These are phyloP conservation scores for Candida corydali DNA, from an alignment of 805 yeast genomes.

Conservation along the genomic window DNA sequence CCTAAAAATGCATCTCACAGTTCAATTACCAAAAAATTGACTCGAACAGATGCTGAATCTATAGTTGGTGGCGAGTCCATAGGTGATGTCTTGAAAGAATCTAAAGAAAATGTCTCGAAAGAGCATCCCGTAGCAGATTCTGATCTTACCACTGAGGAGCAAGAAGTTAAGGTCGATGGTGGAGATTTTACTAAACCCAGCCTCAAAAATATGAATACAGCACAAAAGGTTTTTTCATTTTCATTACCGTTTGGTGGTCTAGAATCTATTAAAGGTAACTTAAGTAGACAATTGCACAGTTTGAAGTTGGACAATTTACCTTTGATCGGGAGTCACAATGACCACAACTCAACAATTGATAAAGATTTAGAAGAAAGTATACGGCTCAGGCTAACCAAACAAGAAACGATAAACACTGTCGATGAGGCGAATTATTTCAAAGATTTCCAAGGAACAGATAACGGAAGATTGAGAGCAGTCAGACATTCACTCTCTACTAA, in stretches of 20 bases:
- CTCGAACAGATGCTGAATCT: conserved; percentile 37
- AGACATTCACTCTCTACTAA: conserved; percentile 56
- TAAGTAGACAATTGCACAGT: conserved; percentile 21
- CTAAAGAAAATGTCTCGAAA: not conserved
- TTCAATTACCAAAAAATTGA: conserved; percentile 11
- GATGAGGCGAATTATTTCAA: conserved; percentile 61
- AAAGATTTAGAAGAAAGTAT: conserved; percentile 22
- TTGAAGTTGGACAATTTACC: conserved; percentile 7
- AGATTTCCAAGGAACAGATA: conserved; percentile 55
- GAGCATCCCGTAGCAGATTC: conserved; percentile 13
- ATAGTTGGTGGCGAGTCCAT: conserved; percentile 47
- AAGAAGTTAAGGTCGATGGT: conserved; percentile 16
- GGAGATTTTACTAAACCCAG: conserved; percentile 30
- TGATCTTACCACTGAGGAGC: conserved; percentile 14
- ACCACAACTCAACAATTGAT: conserved; percentile 14
- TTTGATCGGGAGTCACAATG: conserved; percentile 8
- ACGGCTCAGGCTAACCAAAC: conserved; percentile 43
- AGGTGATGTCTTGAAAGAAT: conserved; percentile 3
- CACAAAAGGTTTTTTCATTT: conserved; percentile 48
- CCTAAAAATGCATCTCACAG: not conserved
- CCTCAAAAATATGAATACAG: conserved; percentile 10
- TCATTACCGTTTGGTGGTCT: conserved; percentile 57
- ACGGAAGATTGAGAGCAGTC: conserved; percentile 67
- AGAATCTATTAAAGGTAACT: conserved; percentile 21
- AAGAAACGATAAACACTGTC: conserved; percentile 53